Evolutionary conservation across 345 rosid genomes (phyloP).

Genomic region (Aquilaria malaccensis): DNA sequence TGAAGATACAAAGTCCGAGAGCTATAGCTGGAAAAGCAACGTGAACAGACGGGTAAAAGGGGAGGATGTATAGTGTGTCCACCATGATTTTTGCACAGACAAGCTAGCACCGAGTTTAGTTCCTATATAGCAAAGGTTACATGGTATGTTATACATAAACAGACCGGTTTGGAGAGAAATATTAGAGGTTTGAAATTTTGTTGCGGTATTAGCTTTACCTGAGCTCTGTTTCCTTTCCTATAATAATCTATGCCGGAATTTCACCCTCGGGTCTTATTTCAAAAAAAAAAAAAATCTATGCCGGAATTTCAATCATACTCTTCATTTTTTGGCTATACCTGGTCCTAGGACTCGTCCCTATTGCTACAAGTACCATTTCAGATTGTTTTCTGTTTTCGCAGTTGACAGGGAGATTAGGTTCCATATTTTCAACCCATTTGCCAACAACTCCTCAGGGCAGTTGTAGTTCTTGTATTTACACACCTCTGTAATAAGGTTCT

Average conservation of each 20-base stretch:
- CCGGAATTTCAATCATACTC: slow-evolving; percentile 5
- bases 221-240: slow-evolving; percentile 29
- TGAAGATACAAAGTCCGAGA: slow-evolving; percentile 63
- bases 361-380: too few species aligned
- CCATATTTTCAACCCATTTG: too few species aligned
- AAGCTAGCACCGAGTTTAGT: slow-evolving; percentile 29
- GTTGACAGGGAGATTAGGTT: too few species aligned
- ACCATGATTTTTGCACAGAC: slow-evolving; percentile 50
- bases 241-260: slow-evolving; percentile 6
- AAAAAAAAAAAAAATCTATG: not conserved
- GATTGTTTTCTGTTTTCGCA: too few species aligned
- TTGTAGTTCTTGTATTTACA: too few species aligned
- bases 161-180: slow-evolving; percentile 24
- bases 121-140: slow-evolving; percentile 31
- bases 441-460: too few species aligned
- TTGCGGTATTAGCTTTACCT: slow-evolving; percentile 32
- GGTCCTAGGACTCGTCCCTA: too few species aligned
- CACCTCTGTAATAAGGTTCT: not conserved
- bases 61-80: slow-evolving; percentile 31
- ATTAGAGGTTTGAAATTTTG: slow-evolving; percentile 33
- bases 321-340: not conserved
- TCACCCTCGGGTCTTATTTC: not conserved
- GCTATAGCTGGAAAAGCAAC: slow-evolving; percentile 47
- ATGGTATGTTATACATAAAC: slow-evolving; percentile 24
- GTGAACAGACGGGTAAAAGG: slow-evolving; percentile 23